Evolutionary conservation across 305 asterid genomes (phyloP), one percentile per base, ranked within the genome.

Genomic region (Rubia occidens): DNA sequence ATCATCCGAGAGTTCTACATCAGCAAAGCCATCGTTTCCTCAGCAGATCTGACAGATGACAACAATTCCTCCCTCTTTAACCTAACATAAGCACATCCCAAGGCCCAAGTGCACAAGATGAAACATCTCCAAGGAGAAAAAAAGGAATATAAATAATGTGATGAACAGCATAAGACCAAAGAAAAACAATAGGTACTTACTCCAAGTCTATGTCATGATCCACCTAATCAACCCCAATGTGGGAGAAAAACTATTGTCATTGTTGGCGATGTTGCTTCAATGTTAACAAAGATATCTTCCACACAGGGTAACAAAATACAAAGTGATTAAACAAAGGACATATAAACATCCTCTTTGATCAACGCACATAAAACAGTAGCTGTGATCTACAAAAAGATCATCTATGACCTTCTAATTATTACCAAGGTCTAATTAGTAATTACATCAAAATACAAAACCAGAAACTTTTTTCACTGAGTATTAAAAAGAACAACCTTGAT

Each of bases 41-140:
- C 83, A n/a, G 97, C 91, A 20, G 95, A 86, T 81, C 78, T 78
- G 55, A 90, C 89, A 74, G 85, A 65, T 69, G 89, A 79, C 78
- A 83, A 95, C 88, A 90, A 74, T 79, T 94, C 97, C 88, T 81
- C 79, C 84, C 73, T 90, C 75, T 87, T 87, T 74, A 86, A 83
- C 84, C 98, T 88, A 83, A 69, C 55, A 75, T 56, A 10, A 5
- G 21, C 39, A 67, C 9, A 67, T 24, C 24, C 24, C 24, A 24
- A 29, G 3, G 70, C 45, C 26, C 9, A 37, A 37, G 11, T 15
- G 18, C 32, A 21, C 11, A 18, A 8, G 26, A 56, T 18, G 15
- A 20, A 59, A 24, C 17, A 20, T 21, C 1, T n/a, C 15, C 40
- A 74, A 15, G 20, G 44, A 29, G 32, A 21, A 21, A 6, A 26